phyloP scores from a whole-genome alignment of 805 yeast species.

The Candida sakaeoensis region DNA sequence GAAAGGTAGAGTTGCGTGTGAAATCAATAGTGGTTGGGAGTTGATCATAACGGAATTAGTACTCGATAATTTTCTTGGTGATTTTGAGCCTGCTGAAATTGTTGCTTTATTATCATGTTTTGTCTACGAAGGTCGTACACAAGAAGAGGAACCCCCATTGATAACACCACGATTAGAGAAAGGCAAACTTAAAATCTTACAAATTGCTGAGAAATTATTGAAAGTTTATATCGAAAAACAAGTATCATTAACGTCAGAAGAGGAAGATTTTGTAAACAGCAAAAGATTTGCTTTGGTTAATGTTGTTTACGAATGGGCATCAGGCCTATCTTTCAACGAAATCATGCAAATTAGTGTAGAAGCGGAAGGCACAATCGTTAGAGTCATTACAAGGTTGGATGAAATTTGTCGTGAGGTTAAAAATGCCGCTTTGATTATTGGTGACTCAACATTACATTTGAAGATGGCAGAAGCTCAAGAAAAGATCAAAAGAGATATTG shows the following conservation, averaged over 20 bases:
- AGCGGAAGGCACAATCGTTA: conserved; percentile 94
- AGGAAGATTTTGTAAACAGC: conserved; percentile 75
- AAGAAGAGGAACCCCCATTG: conserved; percentile 59
- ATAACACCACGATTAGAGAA: conserved; percentile 76
- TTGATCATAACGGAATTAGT: conserved; percentile 83
- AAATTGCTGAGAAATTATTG: conserved; percentile 62
- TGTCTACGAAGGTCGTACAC: conserved; percentile 82
- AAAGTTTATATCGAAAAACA: conserved; percentile 62
- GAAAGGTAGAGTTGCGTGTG: conserved; percentile 94
- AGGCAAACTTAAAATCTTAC: conserved; percentile 63
- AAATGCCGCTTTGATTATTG: conserved; percentile 90
- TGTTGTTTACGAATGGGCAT: conserved; percentile 97
- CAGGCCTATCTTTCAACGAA: conserved; percentile 85
- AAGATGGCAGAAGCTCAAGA: conserved; percentile 94
- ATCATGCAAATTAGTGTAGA: conserved; percentile 87
- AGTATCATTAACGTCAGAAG: conserved; percentile 77
- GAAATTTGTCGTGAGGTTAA: conserved; percentile 94
- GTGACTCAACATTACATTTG: conserved; percentile 83
- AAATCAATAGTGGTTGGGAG: conserved; percentile 88
- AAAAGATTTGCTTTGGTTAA: conserved; percentile 88
- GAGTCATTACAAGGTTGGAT: conserved; percentile 91
- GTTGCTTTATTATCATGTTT: conserved; percentile 92
- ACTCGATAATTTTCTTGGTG: conserved; percentile 87
- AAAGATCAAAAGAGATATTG: conserved; percentile 92
- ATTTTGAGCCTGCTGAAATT: conserved; percentile 92